Evolutionary conservation across 2,329 filamentous ascomycete species (phyloP), one percentile per base, ranked within the genome.

Genomic region (Botrytis medusae): DNA sequence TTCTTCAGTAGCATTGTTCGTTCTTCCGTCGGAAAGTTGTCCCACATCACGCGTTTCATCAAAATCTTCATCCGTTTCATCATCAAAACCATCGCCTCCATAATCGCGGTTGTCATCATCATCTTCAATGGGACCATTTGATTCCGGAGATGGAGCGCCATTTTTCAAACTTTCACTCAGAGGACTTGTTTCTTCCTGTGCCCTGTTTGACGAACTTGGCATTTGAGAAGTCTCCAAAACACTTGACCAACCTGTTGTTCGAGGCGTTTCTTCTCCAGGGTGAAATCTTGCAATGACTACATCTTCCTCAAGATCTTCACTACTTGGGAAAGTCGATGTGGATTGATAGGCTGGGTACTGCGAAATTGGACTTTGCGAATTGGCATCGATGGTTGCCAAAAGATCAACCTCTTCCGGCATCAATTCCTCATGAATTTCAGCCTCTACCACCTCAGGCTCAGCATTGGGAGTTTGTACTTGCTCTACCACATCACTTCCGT

Each of bases 271-370:
- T 37, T 78, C 74, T 14, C 74, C 76, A 22, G 76, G 75, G 63
- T 77, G 63, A 72, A 79, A 80, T 74, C 74, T 73, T 42, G 79
- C 79, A 65, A 80, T 74, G 9, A 76, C 63, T 61, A 80, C 65
- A 74, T 80, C 78, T n/a, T 60, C 70, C 20, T 69, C 48, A 9
- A 67, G 25, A 34, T 76, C 68, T 48, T 71, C 65, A 62, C 68
- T 71, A 51, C 72, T 54, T 60, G 68, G 69, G 44, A 71, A 60
- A 61, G 70, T 74, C 18, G 74, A 72, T 6, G 75, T 75, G 48
- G 77, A 78, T 68, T 76, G 73, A 67, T 77, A 74, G 10, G 75
- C 77, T 34, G 79, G 77, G 61, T 75, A 76, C 63, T 54, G 65
- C 25, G 77, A 78, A 14, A 57, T 64, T 37, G 37, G 59, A 51